A percentile compares a stretch with the other conserved stretches of the same genome.
Evolutionary conservation across 441 rosid species (phyloP).

Genomic region (Bocquillonia castaneifolia): DNA sequence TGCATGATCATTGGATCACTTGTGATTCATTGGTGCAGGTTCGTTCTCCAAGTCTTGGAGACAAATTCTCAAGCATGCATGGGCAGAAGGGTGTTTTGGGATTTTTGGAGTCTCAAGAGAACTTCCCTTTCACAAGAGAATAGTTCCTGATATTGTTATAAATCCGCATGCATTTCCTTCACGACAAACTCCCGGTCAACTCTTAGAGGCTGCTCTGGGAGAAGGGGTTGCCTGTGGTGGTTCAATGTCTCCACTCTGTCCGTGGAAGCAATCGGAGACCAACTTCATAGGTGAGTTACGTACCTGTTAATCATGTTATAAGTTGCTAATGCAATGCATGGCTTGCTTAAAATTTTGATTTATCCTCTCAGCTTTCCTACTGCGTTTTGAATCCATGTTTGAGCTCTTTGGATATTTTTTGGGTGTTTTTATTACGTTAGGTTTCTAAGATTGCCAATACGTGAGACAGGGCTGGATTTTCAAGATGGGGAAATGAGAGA

Average conservation of each 20-base stretch:
- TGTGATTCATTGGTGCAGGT: constrained; percentile 40
- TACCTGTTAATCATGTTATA: background rate
- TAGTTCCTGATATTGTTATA: constrained; percentile 86
- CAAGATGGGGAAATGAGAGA: constrained; percentile 81
- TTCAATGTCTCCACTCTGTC: constrained; percentile 57
- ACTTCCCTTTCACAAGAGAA: constrained; percentile 81
- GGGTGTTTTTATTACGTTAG: no score
- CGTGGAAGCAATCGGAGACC: constrained; percentile 63
- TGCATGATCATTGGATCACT: no score
- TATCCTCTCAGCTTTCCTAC: background rate
- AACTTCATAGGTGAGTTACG: constrained; percentile 86
- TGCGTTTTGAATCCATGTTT: no score
- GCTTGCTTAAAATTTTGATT: no score
- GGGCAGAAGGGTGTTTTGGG: constrained; percentile 98
- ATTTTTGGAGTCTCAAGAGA: constrained; percentile 81
- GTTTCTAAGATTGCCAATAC: background rate
- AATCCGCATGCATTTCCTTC: constrained; percentile 97
- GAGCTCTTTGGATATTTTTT: no score
- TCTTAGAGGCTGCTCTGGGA: constrained; percentile 86
- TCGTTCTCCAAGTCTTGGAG: constrained; percentile 87
- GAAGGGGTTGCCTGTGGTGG: constrained; percentile 83
- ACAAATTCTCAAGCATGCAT: constrained; percentile 98
- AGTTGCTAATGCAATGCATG: no score
- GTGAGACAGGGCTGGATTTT: constrained; percentile 69
- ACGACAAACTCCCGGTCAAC: constrained; percentile 96